Percentiles rank a stretch among this genome's conserved stretches.
Evolutionary conservation across 2,329 filamentous ascomycete species (phyloP).

Genomic region (Neonectria hederae): DNA sequence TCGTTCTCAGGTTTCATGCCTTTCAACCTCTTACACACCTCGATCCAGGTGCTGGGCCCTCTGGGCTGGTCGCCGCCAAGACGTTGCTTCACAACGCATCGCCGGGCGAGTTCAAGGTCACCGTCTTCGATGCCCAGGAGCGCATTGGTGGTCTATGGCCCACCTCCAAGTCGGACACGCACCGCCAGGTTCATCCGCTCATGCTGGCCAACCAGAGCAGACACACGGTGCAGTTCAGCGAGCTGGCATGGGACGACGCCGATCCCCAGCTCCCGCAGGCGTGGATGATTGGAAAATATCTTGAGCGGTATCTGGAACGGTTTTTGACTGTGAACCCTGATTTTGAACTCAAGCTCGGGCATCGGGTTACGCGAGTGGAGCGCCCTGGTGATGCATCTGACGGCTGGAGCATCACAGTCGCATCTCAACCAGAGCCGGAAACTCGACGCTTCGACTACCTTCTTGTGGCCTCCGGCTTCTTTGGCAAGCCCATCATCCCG

Average conservation of each 20-base stretch:
- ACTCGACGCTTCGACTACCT: slow-evolving; percentile 74
- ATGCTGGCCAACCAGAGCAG: slow-evolving; percentile 80
- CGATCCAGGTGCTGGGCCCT: slow-evolving; percentile 70
- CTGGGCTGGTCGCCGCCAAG: slow-evolving; percentile 76
- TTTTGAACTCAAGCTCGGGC: slow-evolving; percentile 60
- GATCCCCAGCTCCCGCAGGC: slow-evolving; percentile 76
- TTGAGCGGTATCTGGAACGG: slow-evolving; percentile 69
- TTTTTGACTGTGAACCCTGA: slow-evolving; percentile 59
- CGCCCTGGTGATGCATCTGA: slow-evolving; percentile 47
- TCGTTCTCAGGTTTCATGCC: neutral
- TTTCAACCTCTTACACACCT: slow-evolving; percentile 5
- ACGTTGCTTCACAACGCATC: slow-evolving; percentile 71
- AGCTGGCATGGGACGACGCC: slow-evolving; percentile 73
- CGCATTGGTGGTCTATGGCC: slow-evolving; percentile 85
- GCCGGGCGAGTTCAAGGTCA: slow-evolving; percentile 68
- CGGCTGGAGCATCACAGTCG: slow-evolving; percentile 55
- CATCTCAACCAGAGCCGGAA: slow-evolving; percentile 49
- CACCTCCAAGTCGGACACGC: slow-evolving; percentile 56
- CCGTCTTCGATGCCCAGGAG: slow-evolving; percentile 72
- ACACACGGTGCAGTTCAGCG: slow-evolving; percentile 78
- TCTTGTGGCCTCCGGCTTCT: slow-evolving; percentile 80
- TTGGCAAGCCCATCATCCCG: slow-evolving; percentile 68
- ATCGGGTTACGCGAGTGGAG: slow-evolving; percentile 55
- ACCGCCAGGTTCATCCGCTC: slow-evolving; percentile 68
- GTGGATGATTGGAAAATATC: slow-evolving; percentile 79